These are phyloP conservation scores for Hsuehochloa calcarea DNA, from an alignment of 176 grass and related monocot genomes.

Conservation along the genomic window DNA sequence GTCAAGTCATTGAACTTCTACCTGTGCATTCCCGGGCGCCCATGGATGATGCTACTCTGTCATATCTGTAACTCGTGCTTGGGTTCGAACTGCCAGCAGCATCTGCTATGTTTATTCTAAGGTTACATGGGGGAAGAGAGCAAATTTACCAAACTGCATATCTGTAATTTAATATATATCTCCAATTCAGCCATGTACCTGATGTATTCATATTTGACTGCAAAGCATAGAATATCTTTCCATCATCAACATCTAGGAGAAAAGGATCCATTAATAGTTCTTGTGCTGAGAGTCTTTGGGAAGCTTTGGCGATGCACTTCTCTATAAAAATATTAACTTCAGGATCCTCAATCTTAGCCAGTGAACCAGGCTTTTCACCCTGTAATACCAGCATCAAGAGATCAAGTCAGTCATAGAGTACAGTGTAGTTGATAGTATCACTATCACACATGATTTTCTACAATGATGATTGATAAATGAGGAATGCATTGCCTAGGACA, in stretches of 20 bases:
- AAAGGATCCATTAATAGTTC: slow-evolving; percentile 72
- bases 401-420: background rate
- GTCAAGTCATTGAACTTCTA: background rate
- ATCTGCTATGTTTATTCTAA: slow-evolving; percentile 38
- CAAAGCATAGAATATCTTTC: slow-evolving; percentile 43
- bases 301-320: slow-evolving; percentile 68
- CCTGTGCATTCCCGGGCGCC: slow-evolving; percentile 7
- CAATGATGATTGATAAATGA: background rate
- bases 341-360: slow-evolving; percentile 65
- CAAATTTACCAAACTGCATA: background rate
- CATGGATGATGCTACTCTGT: slow-evolving; percentile 23
- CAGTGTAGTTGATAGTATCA: background rate
- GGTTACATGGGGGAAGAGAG: background rate
- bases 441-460: background rate
- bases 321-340: slow-evolving; percentile 71
- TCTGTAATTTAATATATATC: background rate
- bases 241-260: slow-evolving; percentile 61
- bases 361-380: slow-evolving; percentile 63
- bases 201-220: slow-evolving; percentile 26
- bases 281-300: slow-evolving; percentile 56
- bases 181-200: slow-evolving; percentile 39
- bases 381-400: slow-evolving; percentile 19
- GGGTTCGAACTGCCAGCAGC: slow-evolving; percentile 34
- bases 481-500: background rate
- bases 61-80: slow-evolving; percentile 32